Evolutionary conservation across 192 early-diverging fungal species (phyloP), one percentile per base, ranked within the genome.

Genomic region (Coemansia sp.): DNA sequence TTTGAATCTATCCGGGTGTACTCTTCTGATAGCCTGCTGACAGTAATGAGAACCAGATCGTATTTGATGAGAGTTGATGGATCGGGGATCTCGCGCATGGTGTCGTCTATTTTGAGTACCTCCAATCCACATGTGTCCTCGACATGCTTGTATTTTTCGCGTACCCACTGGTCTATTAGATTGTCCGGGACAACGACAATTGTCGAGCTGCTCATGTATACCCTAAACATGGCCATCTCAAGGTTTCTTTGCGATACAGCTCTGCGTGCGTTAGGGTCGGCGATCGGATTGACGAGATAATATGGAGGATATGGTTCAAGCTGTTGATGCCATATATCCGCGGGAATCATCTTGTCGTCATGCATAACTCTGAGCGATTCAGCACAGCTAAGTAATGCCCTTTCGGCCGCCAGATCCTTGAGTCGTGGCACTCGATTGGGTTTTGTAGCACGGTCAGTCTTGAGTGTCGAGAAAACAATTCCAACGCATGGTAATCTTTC

Each of bases 101-200:
- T 60, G 46, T 74, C 66, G 54, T 78, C 70, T 17, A 91, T 43
- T 17, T 83, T 86, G 58, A 89, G 87, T 44, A 63, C 41, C 25
- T 72, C 72, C n/a, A 73, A 40, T 0, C 71, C 74, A 21, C 55
- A 30, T 14, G 45, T 40, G 15, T 71, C 67, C 45, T 64, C 54
- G 9, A 64, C 53, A 53, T 82, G 81, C 67, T 89, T 90, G 72
- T 89, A 88, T 22, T 91, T 80, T 70, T 93, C 89, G n/a, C 70
- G 78, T 13, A 67, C 66, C 91, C 91, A 93, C 57, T 93, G 91
- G 12, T 82, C 85, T 5, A 87, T 59, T 9, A 93, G 60, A 42
- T 85, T 87, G 62, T 90, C 89, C 3, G 89, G 89, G n/a, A 90
- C 87, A 42, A 91, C 83, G 10, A 91, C 82, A 7, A 93, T 75